Evolutionary conservation across 2,329 filamentous ascomycete genomes (phyloP), one percentile per base, ranked within the genome.

Genomic region (Hypoxylon sp.): DNA sequence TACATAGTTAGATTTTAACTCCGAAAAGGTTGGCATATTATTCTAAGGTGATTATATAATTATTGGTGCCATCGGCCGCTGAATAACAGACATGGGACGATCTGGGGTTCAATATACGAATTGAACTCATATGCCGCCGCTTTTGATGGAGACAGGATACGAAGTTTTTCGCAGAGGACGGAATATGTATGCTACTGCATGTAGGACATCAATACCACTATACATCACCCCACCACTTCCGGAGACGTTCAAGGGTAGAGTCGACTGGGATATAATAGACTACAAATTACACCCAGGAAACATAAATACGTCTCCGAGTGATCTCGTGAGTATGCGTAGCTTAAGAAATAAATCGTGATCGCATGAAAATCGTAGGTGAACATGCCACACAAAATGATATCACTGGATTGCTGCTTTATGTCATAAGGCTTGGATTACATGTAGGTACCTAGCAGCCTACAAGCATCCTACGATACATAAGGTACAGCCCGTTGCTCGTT

Each of bases 361-460:
- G 3, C 31, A 51, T 6, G 26, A 62, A 3, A 22, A 47, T n/a
- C 24, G 14, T 9, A 42, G 29, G 5, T 24, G 44, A 42, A 46
- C 42, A 57, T 57, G 44, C 50, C 26, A 50, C 26, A 50, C n/a
- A n/a, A n/a, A 55, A 48, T 47, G 39, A 55, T 55, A 55, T 39
- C 26, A 55, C 24, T 29, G 37, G 8, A 35, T 33, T 59, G 6
- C 31, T 35, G 22, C 42, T 35, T 33, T 59, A 52, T 59, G 47
- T 59, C 57, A 59, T 52, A 52, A 9, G 44, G 55, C 13, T 50
- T 50, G 29, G 13, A 3, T n/a, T 52, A 22, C n/a, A 22, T 22
- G 19, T 22, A 22, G 19, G 19, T 22, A 22, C 19, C 5, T 13
- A 13, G 26, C 8, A 13, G 26, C 31, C 39, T 44, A 44, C 19